A percentile compares a stretch with the other conserved stretches of the same genome.
Evolutionary conservation across 2,329 filamentous ascomycete species (phyloP).

Genomic region (Aurifilum marmelostoma): DNA sequence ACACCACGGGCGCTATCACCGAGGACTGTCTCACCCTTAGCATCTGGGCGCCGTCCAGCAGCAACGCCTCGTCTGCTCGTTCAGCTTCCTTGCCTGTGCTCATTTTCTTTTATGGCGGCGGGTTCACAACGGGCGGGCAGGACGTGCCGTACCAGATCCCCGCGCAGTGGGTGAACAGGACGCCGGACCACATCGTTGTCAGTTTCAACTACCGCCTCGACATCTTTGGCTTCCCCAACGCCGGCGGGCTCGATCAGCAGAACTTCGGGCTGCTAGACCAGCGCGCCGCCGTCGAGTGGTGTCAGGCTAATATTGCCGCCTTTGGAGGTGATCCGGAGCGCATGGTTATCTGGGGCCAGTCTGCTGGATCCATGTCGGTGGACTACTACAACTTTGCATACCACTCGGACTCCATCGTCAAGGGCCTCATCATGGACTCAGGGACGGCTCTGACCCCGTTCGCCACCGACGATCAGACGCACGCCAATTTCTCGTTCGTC

Average conservation of each 20-base stretch:
- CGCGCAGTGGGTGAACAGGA: slow-evolving; percentile 36
- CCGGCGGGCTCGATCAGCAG: slow-evolving; percentile 35
- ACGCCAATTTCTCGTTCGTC: slow-evolving; percentile 45
- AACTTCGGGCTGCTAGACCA: slow-evolving; percentile 60
- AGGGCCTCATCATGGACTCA: slow-evolving; percentile 44
- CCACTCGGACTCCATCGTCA: slow-evolving; percentile 46
- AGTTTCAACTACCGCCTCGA: slow-evolving; percentile 39
- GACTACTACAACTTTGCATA: slow-evolving; percentile 47
- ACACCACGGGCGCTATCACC: slow-evolving; percentile 29
- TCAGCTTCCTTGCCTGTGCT: slow-evolving; percentile 30
- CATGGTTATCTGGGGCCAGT: slow-evolving; percentile 54
- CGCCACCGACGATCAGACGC: slow-evolving; percentile 41
- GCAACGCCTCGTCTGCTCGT: not conserved
- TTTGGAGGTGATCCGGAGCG: slow-evolving; percentile 54
- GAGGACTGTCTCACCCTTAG: slow-evolving; percentile 35
- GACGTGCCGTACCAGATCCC: slow-evolving; percentile 37
- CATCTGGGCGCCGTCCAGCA: slow-evolving; percentile 31
- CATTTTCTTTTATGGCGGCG: slow-evolving; percentile 37
- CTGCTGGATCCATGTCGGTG: slow-evolving; percentile 45
- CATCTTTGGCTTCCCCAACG: slow-evolving; percentile 40
- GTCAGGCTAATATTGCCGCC: slow-evolving; percentile 50
- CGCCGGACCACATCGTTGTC: slow-evolving; percentile 37
- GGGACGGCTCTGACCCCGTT: slow-evolving; percentile 41
- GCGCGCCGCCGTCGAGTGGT: slow-evolving; percentile 55
- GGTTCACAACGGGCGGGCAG: slow-evolving; percentile 35